Evolutionary conservation across 2,329 filamentous ascomycete genomes (phyloP), one percentile per base, ranked within the genome.

Genomic region (Pestalotiopsis fici): DNA sequence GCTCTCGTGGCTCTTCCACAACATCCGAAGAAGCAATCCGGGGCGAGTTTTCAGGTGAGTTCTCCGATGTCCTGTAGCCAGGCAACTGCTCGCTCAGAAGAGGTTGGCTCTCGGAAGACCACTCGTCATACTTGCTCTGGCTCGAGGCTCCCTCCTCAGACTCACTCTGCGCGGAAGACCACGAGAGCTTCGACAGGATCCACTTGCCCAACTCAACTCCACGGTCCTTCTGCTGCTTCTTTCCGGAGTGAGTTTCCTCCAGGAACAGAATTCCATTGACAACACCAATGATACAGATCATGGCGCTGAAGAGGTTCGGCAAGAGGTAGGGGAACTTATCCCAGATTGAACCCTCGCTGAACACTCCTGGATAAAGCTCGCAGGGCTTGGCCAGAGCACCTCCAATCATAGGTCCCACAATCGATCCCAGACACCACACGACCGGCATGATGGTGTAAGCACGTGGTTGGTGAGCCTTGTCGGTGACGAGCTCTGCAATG

Each of bases 371-470:
- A 76, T 96, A 96, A 78, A 89, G 94, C 70, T 90, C 86, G 75
- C 94, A 96, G 23, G 96, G 96, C 74, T 94, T 89, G 63, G 96
- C 95, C 63, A 99, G 87, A 67, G 93, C 90, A 74, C 96, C 96
- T 75, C 96, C 96, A 76, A 98, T 92, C 77, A 93, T 92, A 60
- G 95, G 95, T 39, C 96, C 96, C 72, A 98, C 86, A 74, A 98
- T 97, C 31, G 95, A 97, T 74, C 96, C 96, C 76, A 99, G 87
- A 77, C 95, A 98, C 96, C 96, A 99, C 28, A 98, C 93, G 78
- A 97, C 94, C 6, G 96, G 96, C 94, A 99, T 98, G 73, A 98
- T 95, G 13, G 95, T 94, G 81, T 97, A 99, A 62, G 95, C 96
- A 74, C 93, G 93, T 72, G 95, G 92, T 79, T 98, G 95, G 78